A percentile compares a stretch with the other conserved stretches of the same genome.
phyloP scores from a whole-genome alignment of 1,139 yeast species.

The Lodderomyces orthopsilosis region DNA sequence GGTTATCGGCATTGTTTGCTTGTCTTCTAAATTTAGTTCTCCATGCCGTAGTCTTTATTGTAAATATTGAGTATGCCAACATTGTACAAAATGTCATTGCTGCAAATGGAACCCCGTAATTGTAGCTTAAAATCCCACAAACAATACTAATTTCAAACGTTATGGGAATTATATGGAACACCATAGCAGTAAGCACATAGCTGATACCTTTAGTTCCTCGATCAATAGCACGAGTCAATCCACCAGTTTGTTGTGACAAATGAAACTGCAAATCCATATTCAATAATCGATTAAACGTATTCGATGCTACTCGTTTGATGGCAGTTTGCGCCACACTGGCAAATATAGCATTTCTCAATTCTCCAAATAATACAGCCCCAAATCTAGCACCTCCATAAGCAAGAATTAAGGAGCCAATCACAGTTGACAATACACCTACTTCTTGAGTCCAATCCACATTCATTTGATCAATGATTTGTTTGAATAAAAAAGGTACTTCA shows the following conservation, averaged over 20 bases:
- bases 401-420: constrained; percentile 69
- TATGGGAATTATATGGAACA: constrained; percentile 91
- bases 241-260: constrained; percentile 90
- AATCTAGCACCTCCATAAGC: constrained; percentile 95
- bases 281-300: constrained; percentile 80
- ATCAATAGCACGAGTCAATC: constrained; percentile 92
- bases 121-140: constrained; percentile 89
- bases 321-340: constrained; percentile 96
- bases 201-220: constrained; percentile 97
- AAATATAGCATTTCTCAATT: constrained; percentile 88
- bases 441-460: constrained; percentile 79
- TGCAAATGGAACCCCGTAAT: constrained; percentile 87
- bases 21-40: constrained; percentile 86
- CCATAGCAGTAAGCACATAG: constrained; percentile 91
- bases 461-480: constrained; percentile 86
- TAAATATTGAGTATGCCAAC: constrained; percentile 81
- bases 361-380: constrained; percentile 93
- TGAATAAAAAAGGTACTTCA: constrained; percentile 94
- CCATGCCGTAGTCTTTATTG: constrained; percentile 95
- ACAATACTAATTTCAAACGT: constrained; percentile 89
- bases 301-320: constrained; percentile 83
- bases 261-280: constrained; percentile 89
- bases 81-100: constrained; percentile 85
- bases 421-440: constrained; percentile 58
- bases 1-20: constrained; percentile 92